A percentile compares a stretch with the other conserved stretches of the same genome.
Conservation (phyloP, 2,329 filamentous ascomycete species). For the Phialophora expanda region DNA sequence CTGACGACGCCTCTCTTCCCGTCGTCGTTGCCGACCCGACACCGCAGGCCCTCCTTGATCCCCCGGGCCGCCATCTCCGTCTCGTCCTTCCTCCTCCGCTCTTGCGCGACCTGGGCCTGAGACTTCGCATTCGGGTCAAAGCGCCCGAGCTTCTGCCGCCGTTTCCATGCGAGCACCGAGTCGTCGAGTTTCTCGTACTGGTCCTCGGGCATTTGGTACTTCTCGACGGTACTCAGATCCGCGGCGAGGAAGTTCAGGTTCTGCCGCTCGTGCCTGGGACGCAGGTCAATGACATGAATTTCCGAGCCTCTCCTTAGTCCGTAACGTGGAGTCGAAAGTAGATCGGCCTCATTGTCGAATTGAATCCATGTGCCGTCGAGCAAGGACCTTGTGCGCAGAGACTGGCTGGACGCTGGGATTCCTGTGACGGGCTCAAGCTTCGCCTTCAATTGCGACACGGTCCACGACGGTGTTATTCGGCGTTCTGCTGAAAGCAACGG, state of each 20-base stretch:
- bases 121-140: conserved; percentile 85
- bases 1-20: conserved; percentile 65
- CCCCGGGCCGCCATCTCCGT: conserved; percentile 71
- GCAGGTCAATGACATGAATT: conserved; percentile 47
- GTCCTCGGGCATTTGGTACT: conserved; percentile 84
- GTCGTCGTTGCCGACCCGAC: conserved; percentile 71
- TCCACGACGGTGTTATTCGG: conserved; percentile 90
- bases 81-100: conserved; percentile 63
- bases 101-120: conserved; percentile 70
- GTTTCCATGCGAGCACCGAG: conserved; percentile 94
- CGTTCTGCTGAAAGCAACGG: conserved; percentile 73
- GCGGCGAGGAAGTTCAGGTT: conserved; percentile 68
- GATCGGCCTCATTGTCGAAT: conserved; percentile 22
- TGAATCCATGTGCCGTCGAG: conserved; percentile 29
- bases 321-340: conserved; percentile 36
- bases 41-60: conserved; percentile 67
- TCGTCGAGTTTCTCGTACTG: conserved; percentile 87
- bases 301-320: conserved; percentile 50
- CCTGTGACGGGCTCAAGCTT: conserved; percentile 94
- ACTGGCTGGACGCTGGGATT: conserved; percentile 79
- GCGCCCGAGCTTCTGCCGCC: conserved; percentile 88
- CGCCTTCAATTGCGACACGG: conserved; percentile 77
- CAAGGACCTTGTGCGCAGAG: conserved; percentile 68
- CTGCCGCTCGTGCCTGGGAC: conserved; percentile 70
- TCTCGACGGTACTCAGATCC: conserved; percentile 80